Conservation (phyloP, 2,329 filamentous ascomycete genomes). For the Fusarium chuoi region DNA sequence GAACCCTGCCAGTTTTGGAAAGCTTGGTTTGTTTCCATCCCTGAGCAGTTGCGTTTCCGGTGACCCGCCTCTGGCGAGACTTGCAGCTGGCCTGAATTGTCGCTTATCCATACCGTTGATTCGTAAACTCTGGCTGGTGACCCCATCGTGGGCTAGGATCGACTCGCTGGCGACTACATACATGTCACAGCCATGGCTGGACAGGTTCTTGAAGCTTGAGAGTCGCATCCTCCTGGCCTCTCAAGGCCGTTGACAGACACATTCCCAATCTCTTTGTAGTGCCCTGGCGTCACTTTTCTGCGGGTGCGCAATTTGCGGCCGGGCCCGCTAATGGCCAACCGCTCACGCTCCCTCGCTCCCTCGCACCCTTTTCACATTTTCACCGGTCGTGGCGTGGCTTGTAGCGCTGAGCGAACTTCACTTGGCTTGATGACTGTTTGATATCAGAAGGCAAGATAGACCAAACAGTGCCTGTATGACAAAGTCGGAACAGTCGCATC, state of each 20-base stretch:
- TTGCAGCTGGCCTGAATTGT: constrained; percentile 31
- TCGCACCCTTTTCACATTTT: constrained; percentile 17
- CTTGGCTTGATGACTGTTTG: constrained; percentile 10
- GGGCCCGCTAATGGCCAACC: constrained; percentile 29
- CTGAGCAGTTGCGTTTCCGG: constrained; percentile 36
- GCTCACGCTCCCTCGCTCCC: constrained; percentile 18
- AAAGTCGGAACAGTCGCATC: background rate
- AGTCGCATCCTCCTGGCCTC: constrained; percentile 12
- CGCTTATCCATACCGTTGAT: constrained; percentile 44
- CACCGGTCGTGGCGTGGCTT: constrained; percentile 29
- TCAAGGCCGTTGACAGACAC: constrained; percentile 14
- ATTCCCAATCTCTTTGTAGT: constrained; percentile 26
- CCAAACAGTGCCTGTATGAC: background rate
- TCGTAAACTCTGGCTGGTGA: constrained; percentile 30
- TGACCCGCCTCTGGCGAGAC: constrained; percentile 39
- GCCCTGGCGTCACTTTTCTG: constrained; percentile 27
- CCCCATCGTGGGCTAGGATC: constrained; percentile 18
- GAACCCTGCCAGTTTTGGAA: constrained; percentile 32
- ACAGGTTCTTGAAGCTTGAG: background rate
- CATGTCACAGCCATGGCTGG: constrained; percentile 8
- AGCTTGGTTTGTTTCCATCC: constrained; percentile 26
- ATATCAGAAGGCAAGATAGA: constrained; percentile 1
- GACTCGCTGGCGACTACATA: constrained; percentile 15
- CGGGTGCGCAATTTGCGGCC: constrained; percentile 38
- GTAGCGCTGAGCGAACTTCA: constrained; percentile 18